Percentiles rank a stretch among this genome's conserved stretches.
Evolutionary conservation across 257 asterid species (phyloP).

Genomic region (Oldenlandia corymbosa): DNA sequence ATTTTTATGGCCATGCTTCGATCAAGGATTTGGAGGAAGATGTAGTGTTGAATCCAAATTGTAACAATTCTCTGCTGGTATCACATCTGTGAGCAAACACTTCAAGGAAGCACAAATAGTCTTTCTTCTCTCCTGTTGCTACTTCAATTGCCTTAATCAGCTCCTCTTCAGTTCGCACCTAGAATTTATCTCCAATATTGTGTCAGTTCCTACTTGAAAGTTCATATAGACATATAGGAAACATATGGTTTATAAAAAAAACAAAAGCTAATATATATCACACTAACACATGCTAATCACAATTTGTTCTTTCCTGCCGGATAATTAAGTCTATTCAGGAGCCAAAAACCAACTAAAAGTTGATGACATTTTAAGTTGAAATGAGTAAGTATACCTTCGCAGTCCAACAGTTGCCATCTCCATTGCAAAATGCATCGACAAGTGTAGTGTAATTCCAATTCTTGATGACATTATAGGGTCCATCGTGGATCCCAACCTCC

Average conservation of each 20-base stretch:
- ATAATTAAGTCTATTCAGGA: too few species aligned
- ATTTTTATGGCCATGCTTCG: too few species aligned
- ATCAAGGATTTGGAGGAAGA: too few species aligned
- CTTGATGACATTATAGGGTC: conserved; percentile 66
- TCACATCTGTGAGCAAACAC: conserved; percentile 59
- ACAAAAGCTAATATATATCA: too few species aligned
- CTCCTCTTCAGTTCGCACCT: conserved; percentile 54
- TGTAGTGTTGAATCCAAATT: conserved; percentile 48
- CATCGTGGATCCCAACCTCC: conserved; percentile 68
- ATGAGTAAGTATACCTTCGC: conserved; percentile 31
- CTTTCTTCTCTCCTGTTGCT: conserved; percentile 43
- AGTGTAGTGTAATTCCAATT: conserved; percentile 61
- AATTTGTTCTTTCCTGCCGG: too few species aligned
- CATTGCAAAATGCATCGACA: conserved; percentile 61
- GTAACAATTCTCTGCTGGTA: conserved; percentile 61
- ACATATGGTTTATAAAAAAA: too few species aligned
- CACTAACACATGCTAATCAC: too few species aligned
- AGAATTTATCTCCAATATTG: too few species aligned
- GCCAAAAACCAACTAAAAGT: too few species aligned
- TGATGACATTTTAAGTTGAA: too few species aligned
- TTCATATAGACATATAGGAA: too few species aligned
- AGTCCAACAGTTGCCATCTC: conserved; percentile 68
- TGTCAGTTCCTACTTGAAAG: too few species aligned
- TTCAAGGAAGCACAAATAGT: conserved; percentile 62
- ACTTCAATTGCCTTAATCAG: conserved; percentile 42